A percentile compares a stretch with the other conserved stretches of the same genome.
These are phyloP conservation scores for Phaeosphaeriaceae sp. DNA, from an alignment of 2,329 filamentous ascomycete genomes.

Conservation along the genomic window DNA sequence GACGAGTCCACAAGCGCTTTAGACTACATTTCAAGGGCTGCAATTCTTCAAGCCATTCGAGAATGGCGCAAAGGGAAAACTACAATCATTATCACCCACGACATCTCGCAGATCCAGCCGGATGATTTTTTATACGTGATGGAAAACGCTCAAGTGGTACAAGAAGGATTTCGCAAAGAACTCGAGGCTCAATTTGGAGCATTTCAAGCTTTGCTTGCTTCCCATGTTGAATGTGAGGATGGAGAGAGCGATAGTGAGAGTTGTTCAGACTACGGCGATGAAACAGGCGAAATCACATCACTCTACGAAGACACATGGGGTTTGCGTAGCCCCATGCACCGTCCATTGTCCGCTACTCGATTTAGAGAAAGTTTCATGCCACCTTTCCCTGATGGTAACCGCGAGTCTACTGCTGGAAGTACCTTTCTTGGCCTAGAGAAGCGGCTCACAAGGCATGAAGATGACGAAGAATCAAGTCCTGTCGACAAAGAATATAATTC, in stretches of 20 bases:
- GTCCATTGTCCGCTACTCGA: conserved; percentile 24
- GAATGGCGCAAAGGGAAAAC: conserved; percentile 81
- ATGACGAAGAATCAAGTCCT: conserved; percentile 2
- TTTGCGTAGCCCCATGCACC: conserved; percentile 8
- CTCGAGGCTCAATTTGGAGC: conserved; percentile 55
- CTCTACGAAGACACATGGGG: conserved; percentile 24
- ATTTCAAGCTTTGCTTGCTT: conserved; percentile 51
- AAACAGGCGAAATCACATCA: conserved; percentile 24
- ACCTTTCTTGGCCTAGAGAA: not conserved
- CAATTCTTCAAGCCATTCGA: conserved; percentile 77
- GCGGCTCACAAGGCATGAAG: not conserved
- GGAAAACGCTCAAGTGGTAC: conserved; percentile 70
- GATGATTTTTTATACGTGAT: conserved; percentile 83
- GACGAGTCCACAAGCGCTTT: conserved; percentile 90
- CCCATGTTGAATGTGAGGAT: conserved; percentile 11
- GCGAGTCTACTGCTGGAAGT: conserved; percentile 5
- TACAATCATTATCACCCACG: conserved; percentile 92
- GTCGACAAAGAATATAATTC: not conserved
- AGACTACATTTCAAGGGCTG: conserved; percentile 71
- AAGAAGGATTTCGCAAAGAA: conserved; percentile 69
- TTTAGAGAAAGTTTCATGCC: conserved; percentile 27
- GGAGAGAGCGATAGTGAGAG: conserved; percentile 3
- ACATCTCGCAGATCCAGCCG: conserved; percentile 75
- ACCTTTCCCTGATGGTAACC: conserved; percentile 13
- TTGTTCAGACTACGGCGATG: conserved; percentile 9